These are phyloP conservation scores for Lophiotrema nucula DNA, from an alignment of 495 filamentous ascomycete genomes.

Conservation along the genomic window DNA sequence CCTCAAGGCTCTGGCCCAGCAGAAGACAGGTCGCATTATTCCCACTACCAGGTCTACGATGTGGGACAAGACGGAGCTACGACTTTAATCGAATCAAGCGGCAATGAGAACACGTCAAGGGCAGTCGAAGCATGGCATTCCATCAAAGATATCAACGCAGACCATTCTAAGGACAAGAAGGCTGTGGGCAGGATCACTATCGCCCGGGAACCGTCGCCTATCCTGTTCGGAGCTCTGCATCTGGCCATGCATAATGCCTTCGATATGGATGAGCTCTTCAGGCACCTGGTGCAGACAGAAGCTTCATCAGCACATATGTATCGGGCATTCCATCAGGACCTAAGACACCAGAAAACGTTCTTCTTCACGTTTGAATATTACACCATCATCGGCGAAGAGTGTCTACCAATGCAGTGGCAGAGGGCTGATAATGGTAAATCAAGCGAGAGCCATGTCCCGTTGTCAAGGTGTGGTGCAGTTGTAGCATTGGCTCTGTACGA, in stretches of 20 bases:
- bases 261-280: slow-evolving; percentile 54
- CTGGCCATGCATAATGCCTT: slow-evolving; percentile 49
- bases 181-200: slow-evolving; percentile 56
- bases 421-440: slow-evolving; percentile 42
- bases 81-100: slow-evolving; percentile 31
- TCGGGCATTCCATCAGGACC: slow-evolving; percentile 43
- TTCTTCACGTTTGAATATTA: slow-evolving; percentile 59
- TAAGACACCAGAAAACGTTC: slow-evolving; percentile 47
- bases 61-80: slow-evolving; percentile 46
- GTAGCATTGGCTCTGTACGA: slow-evolving; percentile 51
- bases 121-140: slow-evolving; percentile 46
- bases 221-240: slow-evolving; percentile 53
- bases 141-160: slow-evolving; percentile 39
- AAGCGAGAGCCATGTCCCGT: slow-evolving; percentile 45
- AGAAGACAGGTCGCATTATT: slow-evolving; percentile 43
- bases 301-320: slow-evolving; percentile 43
- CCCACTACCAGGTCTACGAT: slow-evolving; percentile 53
- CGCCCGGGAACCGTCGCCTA: slow-evolving; percentile 51
- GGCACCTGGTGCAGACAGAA: slow-evolving; percentile 43
- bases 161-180: slow-evolving; percentile 25
- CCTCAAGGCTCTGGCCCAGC: slow-evolving; percentile 31
- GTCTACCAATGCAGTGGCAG: slow-evolving; percentile 54
- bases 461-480: slow-evolving; percentile 51
- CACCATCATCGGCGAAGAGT: slow-evolving; percentile 49
- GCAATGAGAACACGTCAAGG: slow-evolving; percentile 32